Evolutionary conservation across 192 early-diverging fungal genomes (phyloP).

Genomic region (Rhizophagus sp.): DNA sequence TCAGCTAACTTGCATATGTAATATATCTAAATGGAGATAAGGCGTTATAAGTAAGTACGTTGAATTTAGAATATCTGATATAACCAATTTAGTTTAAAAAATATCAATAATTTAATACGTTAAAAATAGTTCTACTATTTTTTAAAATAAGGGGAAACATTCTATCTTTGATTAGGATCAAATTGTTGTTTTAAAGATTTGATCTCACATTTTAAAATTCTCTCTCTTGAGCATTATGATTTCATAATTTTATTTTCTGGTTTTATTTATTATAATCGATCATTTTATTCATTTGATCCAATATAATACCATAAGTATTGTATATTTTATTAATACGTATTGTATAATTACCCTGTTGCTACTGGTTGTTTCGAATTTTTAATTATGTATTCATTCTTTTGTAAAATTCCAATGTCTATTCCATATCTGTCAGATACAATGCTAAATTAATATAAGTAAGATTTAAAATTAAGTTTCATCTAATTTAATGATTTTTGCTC

Average conservation of each 20-base stretch:
- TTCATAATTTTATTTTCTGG: constrained; percentile 53
- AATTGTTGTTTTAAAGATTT: constrained; percentile 44
- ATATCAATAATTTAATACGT: too few relatives aligned
- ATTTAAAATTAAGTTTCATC: neutral
- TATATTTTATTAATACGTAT: too few relatives aligned
- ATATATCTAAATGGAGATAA: too few relatives aligned
- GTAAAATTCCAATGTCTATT: constrained; percentile 90
- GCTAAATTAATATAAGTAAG: constrained; percentile 35
- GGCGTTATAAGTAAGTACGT: too few relatives aligned
- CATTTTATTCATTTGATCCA: constrained; percentile 63
- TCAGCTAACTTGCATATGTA: too few relatives aligned
- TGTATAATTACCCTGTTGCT: constrained; percentile 59
- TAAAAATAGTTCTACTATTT: too few relatives aligned
- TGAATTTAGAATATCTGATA: too few relatives aligned
- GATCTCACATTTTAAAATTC: constrained; percentile 70
- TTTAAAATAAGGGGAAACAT: too few relatives aligned
- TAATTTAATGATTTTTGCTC: too few relatives aligned
- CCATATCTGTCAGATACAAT: constrained; percentile 74
- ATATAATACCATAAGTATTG: constrained; percentile 38
- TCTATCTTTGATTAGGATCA: constrained; percentile 20
- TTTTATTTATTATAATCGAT: constrained; percentile 57
- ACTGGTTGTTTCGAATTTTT: constrained; percentile 73
- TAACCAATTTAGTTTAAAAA: too few relatives aligned
- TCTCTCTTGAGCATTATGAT: constrained; percentile 59
- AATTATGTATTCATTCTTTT: constrained; percentile 75